phyloP scores from a whole-genome alignment of 352 stramenopile genomes.

The Thalassiosira mediterranea region DNA sequence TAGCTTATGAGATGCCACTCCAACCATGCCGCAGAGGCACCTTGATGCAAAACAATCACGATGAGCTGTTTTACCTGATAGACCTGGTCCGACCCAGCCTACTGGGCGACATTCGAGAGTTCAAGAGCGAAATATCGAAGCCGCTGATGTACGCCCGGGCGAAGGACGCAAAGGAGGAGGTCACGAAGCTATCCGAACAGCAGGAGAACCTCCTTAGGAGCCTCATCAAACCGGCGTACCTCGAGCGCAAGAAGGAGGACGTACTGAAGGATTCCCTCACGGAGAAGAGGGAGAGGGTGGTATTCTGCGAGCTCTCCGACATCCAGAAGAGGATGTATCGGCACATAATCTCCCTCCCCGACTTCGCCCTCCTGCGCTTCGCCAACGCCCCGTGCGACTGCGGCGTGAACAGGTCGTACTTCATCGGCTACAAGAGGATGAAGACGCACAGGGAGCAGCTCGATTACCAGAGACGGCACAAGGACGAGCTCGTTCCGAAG shows the following conservation, averaged over 20 bases:
- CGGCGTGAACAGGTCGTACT: constrained; percentile 78
- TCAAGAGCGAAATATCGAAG: constrained; percentile 58
- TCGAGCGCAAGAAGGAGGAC: constrained; percentile 72
- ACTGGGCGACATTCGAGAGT: constrained; percentile 64
- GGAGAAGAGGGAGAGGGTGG: constrained; percentile 69
- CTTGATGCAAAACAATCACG: constrained; percentile 82
- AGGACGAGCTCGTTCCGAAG: constrained; percentile 56
- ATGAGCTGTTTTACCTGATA: constrained; percentile 79
- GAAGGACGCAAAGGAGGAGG: constrained; percentile 61
- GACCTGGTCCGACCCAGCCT: constrained; percentile 71
- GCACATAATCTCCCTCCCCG: constrained; percentile 73
- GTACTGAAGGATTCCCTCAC: constrained; percentile 63
- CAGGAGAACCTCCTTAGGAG: constrained; percentile 49
- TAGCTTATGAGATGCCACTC: not conserved
- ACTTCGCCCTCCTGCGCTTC: constrained; percentile 68
- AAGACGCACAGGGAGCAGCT: constrained; percentile 62
- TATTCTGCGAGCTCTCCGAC: constrained; percentile 79
- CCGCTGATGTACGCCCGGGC: constrained; percentile 70
- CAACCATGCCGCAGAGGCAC: constrained; percentile 65
- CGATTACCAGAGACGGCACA: constrained; percentile 70
- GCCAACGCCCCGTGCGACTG: constrained; percentile 78
- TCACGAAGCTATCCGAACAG: constrained; percentile 42
- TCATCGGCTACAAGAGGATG: constrained; percentile 57
- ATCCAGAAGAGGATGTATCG: constrained; percentile 80
- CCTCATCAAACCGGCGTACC: constrained; percentile 51